Evolutionary conservation across 257 asterid genomes (phyloP).

Genomic region (Verbena officinalis): DNA sequence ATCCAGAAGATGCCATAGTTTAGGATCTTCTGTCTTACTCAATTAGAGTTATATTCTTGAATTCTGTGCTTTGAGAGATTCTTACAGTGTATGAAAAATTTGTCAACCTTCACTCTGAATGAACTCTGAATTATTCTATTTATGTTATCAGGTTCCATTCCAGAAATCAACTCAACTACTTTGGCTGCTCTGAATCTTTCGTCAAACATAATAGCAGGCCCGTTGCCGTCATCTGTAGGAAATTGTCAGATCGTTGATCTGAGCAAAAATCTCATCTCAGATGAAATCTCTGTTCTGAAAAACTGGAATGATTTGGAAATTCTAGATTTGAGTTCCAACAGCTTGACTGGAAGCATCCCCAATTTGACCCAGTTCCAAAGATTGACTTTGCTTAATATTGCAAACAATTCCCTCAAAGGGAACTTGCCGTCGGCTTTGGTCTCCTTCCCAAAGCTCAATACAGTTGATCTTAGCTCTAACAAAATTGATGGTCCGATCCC

Average conservation of each 20-base stretch:
- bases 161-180: conserved; percentile 57
- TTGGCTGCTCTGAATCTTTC: conserved; percentile 65
- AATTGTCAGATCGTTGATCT: conserved; percentile 60
- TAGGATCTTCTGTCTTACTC: too few relatives aligned
- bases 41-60: too few relatives aligned
- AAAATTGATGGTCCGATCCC: conserved; percentile 61
- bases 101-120: conserved; percentile 2
- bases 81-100: not conserved
- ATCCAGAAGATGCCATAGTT: not conserved
- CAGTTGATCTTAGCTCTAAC: conserved; percentile 73
- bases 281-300: conserved; percentile 44
- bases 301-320: conserved; percentile 67
- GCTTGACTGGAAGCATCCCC: conserved; percentile 63
- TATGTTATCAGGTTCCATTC: conserved; percentile 58
- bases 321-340: conserved; percentile 72
- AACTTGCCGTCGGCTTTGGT: conserved; percentile 46
- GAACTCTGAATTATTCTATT: conserved; percentile 27
- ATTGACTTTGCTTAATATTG: conserved; percentile 46
- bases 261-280: conserved; percentile 57
- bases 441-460: conserved; percentile 43
- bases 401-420: conserved; percentile 66
- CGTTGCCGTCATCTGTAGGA: conserved; percentile 63
- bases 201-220: conserved; percentile 60
- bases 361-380: conserved; percentile 50
- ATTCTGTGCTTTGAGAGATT: not conserved